Conservation (phyloP, 768 basidiomycete species). For the Gloeophyllum trabeum region DNA sequence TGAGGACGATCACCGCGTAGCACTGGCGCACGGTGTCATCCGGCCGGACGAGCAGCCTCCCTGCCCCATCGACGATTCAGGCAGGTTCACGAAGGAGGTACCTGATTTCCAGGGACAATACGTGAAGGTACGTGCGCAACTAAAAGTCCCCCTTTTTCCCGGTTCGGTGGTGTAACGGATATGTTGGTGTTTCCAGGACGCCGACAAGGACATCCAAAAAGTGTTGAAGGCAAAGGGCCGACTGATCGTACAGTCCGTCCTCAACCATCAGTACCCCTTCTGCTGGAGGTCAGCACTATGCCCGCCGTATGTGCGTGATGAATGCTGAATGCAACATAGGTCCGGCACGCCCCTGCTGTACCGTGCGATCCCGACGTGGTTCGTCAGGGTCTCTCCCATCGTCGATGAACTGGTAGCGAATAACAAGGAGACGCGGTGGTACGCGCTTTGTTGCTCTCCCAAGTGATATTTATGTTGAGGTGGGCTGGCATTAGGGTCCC, state of each 20-base stretch:
- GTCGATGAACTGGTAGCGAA: slow-evolving; percentile 82
- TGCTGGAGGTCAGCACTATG: slow-evolving; percentile 72
- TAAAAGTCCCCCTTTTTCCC: neutral
- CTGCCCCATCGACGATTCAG: slow-evolving; percentile 87
- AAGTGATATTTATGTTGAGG: neutral
- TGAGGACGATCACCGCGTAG: slow-evolving; percentile 96
- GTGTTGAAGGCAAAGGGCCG: slow-evolving; percentile 78
- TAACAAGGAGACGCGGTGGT: slow-evolving; percentile 89
- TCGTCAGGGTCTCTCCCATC: slow-evolving; percentile 79
- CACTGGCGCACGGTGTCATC: slow-evolving; percentile 76
- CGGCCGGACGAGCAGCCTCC: slow-evolving; percentile 87
- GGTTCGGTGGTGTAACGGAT: neutral
- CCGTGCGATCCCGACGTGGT: slow-evolving; percentile 94
- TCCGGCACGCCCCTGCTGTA: slow-evolving; percentile 94
- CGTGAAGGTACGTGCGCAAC: slow-evolving; percentile 70
- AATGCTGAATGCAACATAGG: slow-evolving; percentile 27
- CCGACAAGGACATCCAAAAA: slow-evolving; percentile 93
- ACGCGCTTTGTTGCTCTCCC: slow-evolving; percentile 6
- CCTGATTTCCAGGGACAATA: slow-evolving; percentile 81
- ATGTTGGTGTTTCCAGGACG: slow-evolving; percentile 37
- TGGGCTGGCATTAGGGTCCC: slow-evolving; percentile 58
- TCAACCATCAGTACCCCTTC: slow-evolving; percentile 91
- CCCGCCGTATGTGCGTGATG: neutral
- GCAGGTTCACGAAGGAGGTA: slow-evolving; percentile 81
- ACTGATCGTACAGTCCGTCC: slow-evolving; percentile 76